phyloP scores from a whole-genome alignment of 768 basidiomycete species.

The Leccinum disarticulatum region DNA sequence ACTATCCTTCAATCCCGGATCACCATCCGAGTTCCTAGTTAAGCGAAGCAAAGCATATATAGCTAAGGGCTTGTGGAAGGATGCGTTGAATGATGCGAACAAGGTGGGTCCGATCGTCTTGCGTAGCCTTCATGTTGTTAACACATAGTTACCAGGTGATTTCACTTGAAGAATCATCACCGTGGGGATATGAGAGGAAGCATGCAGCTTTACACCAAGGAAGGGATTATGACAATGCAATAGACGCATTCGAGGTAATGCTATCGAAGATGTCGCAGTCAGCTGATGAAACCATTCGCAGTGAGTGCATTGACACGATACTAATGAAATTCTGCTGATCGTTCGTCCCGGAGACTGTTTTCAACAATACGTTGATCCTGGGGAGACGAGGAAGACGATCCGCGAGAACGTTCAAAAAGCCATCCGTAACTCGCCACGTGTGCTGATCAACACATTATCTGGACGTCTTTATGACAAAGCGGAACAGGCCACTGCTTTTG shows the following conservation, averaged over 20 bases:
- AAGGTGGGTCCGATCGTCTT: not conserved
- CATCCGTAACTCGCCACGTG: not conserved
- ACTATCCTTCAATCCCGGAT: not conserved
- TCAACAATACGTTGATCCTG: not conserved
- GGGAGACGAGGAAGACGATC: not conserved
- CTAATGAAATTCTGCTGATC: no score
- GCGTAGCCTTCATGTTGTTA: not conserved
- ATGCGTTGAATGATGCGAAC: constrained; percentile 1
- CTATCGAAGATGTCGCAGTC: no score
- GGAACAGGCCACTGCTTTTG: not conserved
- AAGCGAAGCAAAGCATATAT: not conserved
- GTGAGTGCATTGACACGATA: no score
- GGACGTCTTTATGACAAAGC: not conserved
- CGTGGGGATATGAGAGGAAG: not conserved
- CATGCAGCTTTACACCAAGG: no score
- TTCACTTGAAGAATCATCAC: constrained; percentile 1
- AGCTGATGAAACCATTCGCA: no score
- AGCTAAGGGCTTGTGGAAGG: not conserved
- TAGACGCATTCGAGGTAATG: no score
- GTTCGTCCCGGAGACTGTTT: no score
- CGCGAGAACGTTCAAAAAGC: not conserved
- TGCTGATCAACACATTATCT: not conserved
- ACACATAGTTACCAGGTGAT: not conserved
- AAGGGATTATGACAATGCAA: no score
- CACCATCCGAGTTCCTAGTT: not conserved